Base-by-base conservation (phyloP, 495 filamentous ascomycete genomes). In the Talaromyces stipitatus region DNA sequence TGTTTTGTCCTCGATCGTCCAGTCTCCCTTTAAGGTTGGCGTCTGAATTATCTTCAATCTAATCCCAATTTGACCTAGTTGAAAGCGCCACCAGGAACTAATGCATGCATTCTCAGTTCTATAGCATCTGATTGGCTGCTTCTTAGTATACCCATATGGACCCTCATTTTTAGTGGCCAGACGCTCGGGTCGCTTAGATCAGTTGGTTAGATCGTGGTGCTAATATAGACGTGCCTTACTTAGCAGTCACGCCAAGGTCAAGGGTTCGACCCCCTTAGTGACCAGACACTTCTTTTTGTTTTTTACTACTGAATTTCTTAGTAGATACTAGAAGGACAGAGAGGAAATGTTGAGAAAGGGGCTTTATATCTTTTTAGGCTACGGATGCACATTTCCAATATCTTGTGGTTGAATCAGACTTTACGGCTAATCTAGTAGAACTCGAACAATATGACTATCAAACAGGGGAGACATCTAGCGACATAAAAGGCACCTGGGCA, bases 251-350 rank as follows among this genome's bases (percentile, higher is more conserved):
- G 57, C 51, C 33, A 46, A 59, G 46, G 57, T 59, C 57, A 52
- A 56, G 57, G 57, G 57, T 59, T 59, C 57, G 57, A 59, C 38
- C 51, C 57, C 57, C 57, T 46, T 52, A 56, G 50, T 33, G 57
- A 59, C 48, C 57, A 59, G 14, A 45, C 16, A n/a, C n/a, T n/a
- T n/a, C n/a, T 55, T 52, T 41, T 56, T 52, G 52, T 48, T 46
- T 59, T 59, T 46, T 54, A 11, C 26, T 6, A 2, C 4, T 55
- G n/a, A n/a, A n/a, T n/a, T n/a, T n/a, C n/a, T n/a, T n/a, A n/a
- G n/a, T n/a, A n/a, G n/a, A n/a, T n/a, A n/a, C n/a, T n/a, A n/a
- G n/a, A n/a, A n/a, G n/a, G n/a, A n/a, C n/a, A n/a, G n/a, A n/a
- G n/a, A n/a, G n/a, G n/a, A n/a, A n/a, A n/a, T n/a, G n/a, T n/a